Conservation (phyloP, 2,329 filamentous ascomycete genomes). For the Fusarium sp. region DNA sequence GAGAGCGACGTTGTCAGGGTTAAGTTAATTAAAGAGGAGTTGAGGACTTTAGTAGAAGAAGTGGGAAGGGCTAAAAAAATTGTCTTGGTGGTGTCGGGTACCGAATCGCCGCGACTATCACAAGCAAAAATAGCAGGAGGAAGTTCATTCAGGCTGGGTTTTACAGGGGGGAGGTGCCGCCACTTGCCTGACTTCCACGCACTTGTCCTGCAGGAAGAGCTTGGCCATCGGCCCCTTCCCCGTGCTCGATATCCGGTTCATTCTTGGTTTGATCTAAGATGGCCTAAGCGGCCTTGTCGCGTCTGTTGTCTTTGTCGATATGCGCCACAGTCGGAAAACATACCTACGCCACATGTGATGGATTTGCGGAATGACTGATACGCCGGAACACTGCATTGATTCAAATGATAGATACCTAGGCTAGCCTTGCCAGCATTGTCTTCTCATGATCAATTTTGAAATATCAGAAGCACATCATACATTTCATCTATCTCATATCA, state of each 20-base stretch:
- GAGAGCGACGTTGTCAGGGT: slow-evolving; percentile 33
- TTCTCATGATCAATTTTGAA: slow-evolving; percentile 5
- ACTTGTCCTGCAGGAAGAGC: slow-evolving; percentile 31
- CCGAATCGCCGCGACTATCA: slow-evolving; percentile 35
- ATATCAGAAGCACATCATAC: not conserved
- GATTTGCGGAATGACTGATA: slow-evolving; percentile 20
- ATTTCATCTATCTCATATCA: not conserved
- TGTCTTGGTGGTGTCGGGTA: slow-evolving; percentile 42
- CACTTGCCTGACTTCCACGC: slow-evolving; percentile 27
- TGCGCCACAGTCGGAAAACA: not conserved
- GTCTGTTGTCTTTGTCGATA: not conserved
- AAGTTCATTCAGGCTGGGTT: slow-evolving; percentile 17
- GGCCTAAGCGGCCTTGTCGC: not conserved
- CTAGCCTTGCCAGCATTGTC: slow-evolving; percentile 9
- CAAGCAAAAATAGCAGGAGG: slow-evolving; percentile 39
- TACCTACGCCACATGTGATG: slow-evolving; percentile 6
- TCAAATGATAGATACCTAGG: not conserved
- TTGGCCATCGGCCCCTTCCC: slow-evolving; percentile 31
- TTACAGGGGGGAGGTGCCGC: slow-evolving; percentile 27
- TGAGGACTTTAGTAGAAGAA: slow-evolving; percentile 29
- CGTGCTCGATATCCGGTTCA: slow-evolving; percentile 20
- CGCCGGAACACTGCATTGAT: not conserved
- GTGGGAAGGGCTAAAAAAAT: slow-evolving; percentile 47
- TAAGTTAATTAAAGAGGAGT: slow-evolving; percentile 42
- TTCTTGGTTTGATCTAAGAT: slow-evolving; percentile 12